Base-by-base conservation (phyloP, 1,284 basidiomycete genomes). In the Porogramme epimiltina region DNA sequence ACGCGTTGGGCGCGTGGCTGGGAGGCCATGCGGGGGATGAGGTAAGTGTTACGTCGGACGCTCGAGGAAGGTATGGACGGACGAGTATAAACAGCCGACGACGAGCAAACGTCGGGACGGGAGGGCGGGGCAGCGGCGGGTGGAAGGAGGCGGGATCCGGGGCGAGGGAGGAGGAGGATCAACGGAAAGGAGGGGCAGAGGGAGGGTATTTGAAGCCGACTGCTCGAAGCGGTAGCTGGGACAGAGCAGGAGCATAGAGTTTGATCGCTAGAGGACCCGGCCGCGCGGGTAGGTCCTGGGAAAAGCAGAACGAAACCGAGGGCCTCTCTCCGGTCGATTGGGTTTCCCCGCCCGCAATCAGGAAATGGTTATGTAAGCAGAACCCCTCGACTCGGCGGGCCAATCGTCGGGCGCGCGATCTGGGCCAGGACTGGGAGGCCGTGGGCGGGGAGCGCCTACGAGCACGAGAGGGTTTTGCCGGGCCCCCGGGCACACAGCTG, bases 181-280 rank as follows among this genome's bases (percentile, higher is more conserved):
- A 59, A 51, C 58, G 49, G 46, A 50, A 51, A 41, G 54, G 49
- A 39, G 44, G 48, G 43, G 18, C 36, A 39, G 41, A 36, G 38
- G 51, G 36, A 43, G 47, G 44, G 55, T 59, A 59, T 59, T 59
- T 59, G 58, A 59, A 56, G 45, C 36, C 13, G 51, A 42, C 24
- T 39, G 45, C 43, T 42, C 34, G 39, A 54, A 40, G 28, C 43
- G 52, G 54, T 33, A 50, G 45, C 37, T 40, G 42, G 50, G 42
- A 48, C 31, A 37, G 41, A 36, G 22, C 26, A 25, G 33, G 28
- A 45, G 51, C 51, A 18, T 38, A 54, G 43, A 44, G 54, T 55
- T 53, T 53, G 53, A 55, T 58, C 8, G n/a, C n/a, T n/a, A n/a
- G n/a, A n/a, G n/a, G n/a, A n/a, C n/a, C n/a, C n/a, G n/a, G n/a